Evolutionary conservation across 345 rosid genomes (phyloP), one percentile per base, ranked within the genome.

Genomic region (Citrus inodora): DNA sequence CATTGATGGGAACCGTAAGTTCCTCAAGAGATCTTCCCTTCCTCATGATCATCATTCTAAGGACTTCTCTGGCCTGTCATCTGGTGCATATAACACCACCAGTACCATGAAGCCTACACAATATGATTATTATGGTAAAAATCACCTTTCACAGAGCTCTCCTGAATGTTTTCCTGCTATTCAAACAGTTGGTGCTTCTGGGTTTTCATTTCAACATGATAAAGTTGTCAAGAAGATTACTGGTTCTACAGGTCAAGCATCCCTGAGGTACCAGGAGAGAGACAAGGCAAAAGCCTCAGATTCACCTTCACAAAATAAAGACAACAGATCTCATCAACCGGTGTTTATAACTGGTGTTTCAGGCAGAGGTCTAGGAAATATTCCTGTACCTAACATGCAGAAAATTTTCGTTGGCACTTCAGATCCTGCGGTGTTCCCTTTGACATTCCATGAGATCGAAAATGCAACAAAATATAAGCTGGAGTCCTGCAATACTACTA

Each of bases 171-270:
- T 82, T 75, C 82, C 89, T 67, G 67, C 85, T 61, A 76, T 27
- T 80, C 85, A 87, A 64, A 78, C 84, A 7, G 75, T 80, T 32
- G 89, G 93, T 72, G 68, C 91, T 67, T 88, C 94, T 82, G 83
- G 93, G 27, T 84, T 88, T 25, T 84, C 92, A 62, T 78, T 83
- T 83, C 89, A 76, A 80, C 82, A 82, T 74, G 85, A 85, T 81
- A 88, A 78, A 73, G 67, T 74, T 80, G 83, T 80, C 74, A 83
- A 83, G 82, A 80, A 78, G 65, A 80, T 78, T 28, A 70, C 66
- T 59, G 85, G 81, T 78, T 81, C 83, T 71, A 28, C 67, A 7
- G 64, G 78, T 76, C 93, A 82, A 71, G 80, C 83, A 73, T 76
- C 93, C 27, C 83, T 75, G 74, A 85, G 73, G 78, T 80, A 79